Conservation (phyloP, 257 asterid species). For the Leonotis leonurus region DNA sequence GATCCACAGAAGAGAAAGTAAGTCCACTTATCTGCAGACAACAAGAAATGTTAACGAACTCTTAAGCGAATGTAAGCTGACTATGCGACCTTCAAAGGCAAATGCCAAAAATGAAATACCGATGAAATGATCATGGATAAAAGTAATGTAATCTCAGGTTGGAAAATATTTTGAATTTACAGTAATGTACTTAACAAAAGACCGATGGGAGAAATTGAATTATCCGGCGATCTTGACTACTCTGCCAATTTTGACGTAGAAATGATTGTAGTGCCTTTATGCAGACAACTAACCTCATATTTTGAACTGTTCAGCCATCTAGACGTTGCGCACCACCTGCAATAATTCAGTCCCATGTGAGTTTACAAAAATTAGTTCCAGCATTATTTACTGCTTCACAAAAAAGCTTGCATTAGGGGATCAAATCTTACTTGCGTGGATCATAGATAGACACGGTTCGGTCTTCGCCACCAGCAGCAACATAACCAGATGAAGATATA, state of each 20-base stretch:
- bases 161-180: neutral
- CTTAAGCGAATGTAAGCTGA: neutral
- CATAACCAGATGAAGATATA: slow-evolving; percentile 57
- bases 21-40: slow-evolving; percentile 84
- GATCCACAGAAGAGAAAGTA: slow-evolving; percentile 67
- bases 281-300: slow-evolving; percentile 58
- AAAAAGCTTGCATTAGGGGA: too few species aligned
- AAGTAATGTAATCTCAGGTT: neutral
- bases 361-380: neutral
- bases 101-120: neutral
- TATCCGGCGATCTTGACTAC: neutral
- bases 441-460: slow-evolving; percentile 84
- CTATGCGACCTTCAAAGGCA: neutral
- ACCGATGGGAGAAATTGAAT: neutral
- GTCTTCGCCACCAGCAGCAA: slow-evolving; percentile 89
- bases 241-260: neutral
- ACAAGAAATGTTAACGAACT: neutral
- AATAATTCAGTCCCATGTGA: neutral
- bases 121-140: too few species aligned
- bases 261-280: neutral
- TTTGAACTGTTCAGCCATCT: slow-evolving; percentile 84
- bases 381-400: neutral
- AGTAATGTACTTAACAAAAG: neutral
- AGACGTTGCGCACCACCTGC: slow-evolving; percentile 77
- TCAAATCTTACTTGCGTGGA: slow-evolving; percentile 86